Evolutionary conservation across 2,329 filamentous ascomycete genomes (phyloP).

Genomic region (Rhynchosporium agropyri): DNA sequence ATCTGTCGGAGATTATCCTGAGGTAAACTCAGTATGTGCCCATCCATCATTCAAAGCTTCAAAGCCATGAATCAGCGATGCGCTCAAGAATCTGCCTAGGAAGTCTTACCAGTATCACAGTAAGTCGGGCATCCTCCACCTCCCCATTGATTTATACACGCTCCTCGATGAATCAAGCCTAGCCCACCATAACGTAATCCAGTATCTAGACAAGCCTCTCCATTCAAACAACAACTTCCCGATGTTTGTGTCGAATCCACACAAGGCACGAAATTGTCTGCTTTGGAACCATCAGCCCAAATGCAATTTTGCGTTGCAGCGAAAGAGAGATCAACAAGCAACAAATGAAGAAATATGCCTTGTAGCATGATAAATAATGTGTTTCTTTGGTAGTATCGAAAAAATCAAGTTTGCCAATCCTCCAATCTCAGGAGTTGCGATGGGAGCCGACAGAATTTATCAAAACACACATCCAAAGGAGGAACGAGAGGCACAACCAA

Average conservation of each 20-base stretch:
- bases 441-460: background rate
- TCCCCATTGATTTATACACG: conserved; percentile 23
- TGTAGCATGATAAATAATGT: background rate
- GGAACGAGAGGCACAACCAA: background rate
- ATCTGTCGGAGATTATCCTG: background rate
- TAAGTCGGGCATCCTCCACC: conserved; percentile 20
- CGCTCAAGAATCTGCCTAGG: background rate
- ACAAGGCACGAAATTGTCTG: conserved; percentile 20
- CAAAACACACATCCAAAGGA: background rate
- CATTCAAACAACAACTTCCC: conserved; percentile 22
- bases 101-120: conserved; percentile 22
- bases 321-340: conserved; percentile 12
- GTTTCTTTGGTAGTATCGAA: background rate
- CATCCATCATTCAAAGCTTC: background rate
- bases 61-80: background rate
- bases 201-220: conserved; percentile 18
- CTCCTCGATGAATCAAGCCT: conserved; percentile 19
- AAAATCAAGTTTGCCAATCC: background rate
- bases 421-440: background rate
- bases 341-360: conserved; percentile 1
- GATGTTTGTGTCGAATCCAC: conserved; percentile 17
- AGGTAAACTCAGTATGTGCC: conserved; percentile 14
- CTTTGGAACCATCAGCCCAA: conserved; percentile 21
- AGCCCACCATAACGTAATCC: conserved; percentile 18
- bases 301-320: conserved; percentile 19